These are phyloP conservation scores for Psidium friedrichsthalianum DNA, from an alignment of 345 rosid species.

Conservation along the genomic window DNA sequence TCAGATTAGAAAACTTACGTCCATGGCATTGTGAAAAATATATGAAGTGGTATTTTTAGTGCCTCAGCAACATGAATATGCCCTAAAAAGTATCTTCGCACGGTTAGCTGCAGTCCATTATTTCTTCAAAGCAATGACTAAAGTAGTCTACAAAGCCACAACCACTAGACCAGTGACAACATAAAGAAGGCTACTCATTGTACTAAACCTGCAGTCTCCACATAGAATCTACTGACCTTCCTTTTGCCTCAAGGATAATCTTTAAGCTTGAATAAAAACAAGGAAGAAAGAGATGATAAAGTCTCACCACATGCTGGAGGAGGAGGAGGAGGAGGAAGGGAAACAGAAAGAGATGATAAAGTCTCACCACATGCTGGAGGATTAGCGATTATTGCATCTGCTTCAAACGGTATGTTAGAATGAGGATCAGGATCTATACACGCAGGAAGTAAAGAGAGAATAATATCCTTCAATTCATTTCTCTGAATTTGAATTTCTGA, in stretches of 20 bases:
- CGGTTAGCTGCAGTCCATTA: neutral
- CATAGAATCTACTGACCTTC: neutral
- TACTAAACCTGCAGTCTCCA: neutral
- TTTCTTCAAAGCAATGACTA: neutral
- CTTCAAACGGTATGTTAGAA: conserved; percentile 19
- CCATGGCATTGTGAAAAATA: conserved; percentile 60
- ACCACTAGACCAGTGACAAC: neutral
- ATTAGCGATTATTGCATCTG: conserved; percentile 47
- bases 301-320: conserved; percentile 49
- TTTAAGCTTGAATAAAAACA: neutral
- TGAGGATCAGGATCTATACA: conserved; percentile 32
- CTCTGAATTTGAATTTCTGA: conserved; percentile 44
- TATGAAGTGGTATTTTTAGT: conserved; percentile 34
- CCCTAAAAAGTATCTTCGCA: conserved; percentile 11
- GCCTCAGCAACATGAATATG: conserved; percentile 49
- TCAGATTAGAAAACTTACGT: conserved; percentile 29
- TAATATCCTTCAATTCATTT: conserved; percentile 36
- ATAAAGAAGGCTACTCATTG: neutral
- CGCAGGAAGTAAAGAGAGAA: conserved; percentile 44
- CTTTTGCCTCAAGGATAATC: neutral
- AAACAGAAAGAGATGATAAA: neutral
- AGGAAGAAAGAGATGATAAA: neutral
- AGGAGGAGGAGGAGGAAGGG: too few species aligned
- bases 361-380: conserved; percentile 50
- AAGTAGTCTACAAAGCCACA: neutral